Evolutionary conservation across 192 early-diverging fungal species (phyloP).

Genomic region (Entrophospora sp.): DNA sequence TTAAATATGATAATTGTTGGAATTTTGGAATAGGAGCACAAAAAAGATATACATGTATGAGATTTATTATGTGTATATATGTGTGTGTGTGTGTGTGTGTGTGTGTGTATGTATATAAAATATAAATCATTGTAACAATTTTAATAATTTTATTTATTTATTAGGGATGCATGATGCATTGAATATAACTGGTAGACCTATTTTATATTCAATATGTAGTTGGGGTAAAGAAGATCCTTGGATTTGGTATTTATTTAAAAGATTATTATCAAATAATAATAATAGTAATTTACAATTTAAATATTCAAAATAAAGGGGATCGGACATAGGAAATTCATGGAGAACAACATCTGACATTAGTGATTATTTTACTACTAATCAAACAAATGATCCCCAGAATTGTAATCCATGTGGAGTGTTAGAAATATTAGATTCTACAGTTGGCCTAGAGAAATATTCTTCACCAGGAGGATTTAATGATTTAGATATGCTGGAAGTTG

Average conservation of each 20-base stretch:
- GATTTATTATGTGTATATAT: too few species aligned
- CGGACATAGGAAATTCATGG: constrained; percentile 31
- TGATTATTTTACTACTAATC: constrained; percentile 5
- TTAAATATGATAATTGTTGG: constrained; percentile 56
- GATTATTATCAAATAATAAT: background rate
- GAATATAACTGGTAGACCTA: constrained; percentile 33
- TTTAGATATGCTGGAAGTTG: constrained; percentile 49
- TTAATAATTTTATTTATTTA: constrained; percentile 22
- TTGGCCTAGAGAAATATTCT: constrained; percentile 9
- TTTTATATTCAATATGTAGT: constrained; percentile 37
- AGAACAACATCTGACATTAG: constrained; percentile 24
- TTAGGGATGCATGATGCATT: constrained; percentile 27
- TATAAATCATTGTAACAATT: too few species aligned
- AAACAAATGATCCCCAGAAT: background rate
- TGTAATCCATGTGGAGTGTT: constrained; percentile 6
- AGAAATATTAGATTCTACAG: background rate
- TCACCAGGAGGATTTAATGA: constrained; percentile 42
- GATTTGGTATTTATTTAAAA: constrained; percentile 23
- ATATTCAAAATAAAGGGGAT: constrained; percentile 11
- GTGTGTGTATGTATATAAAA: constrained; percentile 22
- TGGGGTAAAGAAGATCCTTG: constrained; percentile 41
- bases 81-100: constrained; percentile 2
- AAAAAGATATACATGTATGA: constrained; percentile 30
- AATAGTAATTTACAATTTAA: background rate
- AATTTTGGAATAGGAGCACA: constrained; percentile 26